Conservation (phyloP, 805 yeast species). For the Teunomyces aglyptinius region DNA sequence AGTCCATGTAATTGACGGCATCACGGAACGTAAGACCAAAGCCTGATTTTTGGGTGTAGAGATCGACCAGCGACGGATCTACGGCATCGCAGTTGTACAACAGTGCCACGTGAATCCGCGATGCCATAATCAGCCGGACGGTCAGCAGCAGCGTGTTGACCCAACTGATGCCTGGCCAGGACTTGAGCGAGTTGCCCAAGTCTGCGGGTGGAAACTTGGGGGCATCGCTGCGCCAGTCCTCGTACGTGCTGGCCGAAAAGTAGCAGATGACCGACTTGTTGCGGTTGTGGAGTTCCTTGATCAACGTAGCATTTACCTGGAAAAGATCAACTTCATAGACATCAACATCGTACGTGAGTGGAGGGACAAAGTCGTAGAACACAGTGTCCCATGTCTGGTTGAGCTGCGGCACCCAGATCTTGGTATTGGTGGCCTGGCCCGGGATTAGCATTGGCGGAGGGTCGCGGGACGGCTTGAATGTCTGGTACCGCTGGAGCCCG, state of each 20-base stretch:
- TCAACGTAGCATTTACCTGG: constrained; percentile 10
- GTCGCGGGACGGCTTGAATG: neutral
- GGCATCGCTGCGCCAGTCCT: constrained; percentile 26
- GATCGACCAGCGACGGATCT: constrained; percentile 30
- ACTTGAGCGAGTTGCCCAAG: constrained; percentile 22
- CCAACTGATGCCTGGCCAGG: constrained; percentile 30
- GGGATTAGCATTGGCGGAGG: neutral
- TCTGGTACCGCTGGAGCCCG: constrained; percentile 2
- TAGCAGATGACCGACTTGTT: constrained; percentile 26
- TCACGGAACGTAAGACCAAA: constrained; percentile 20
- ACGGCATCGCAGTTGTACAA: constrained; percentile 25
- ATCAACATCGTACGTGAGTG: neutral
- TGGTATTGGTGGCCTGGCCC: neutral
- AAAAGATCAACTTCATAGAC: constrained; percentile 18
- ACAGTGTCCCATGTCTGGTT: constrained; percentile 1
- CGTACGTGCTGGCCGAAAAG: constrained; percentile 30
- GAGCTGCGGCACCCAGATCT: neutral
- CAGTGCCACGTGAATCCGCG: constrained; percentile 18
- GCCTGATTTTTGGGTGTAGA: constrained; percentile 23
- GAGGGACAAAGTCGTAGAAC: neutral
- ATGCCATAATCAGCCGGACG: constrained; percentile 19
- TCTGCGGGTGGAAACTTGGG: constrained; percentile 14
- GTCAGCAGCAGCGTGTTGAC: constrained; percentile 16
- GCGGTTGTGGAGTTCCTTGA: constrained; percentile 15
- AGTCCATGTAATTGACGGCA: constrained; percentile 20